Conservation (phyloP, 2,329 filamentous ascomycete genomes). For the Stagonosporopsis cucurbitacearum region DNA sequence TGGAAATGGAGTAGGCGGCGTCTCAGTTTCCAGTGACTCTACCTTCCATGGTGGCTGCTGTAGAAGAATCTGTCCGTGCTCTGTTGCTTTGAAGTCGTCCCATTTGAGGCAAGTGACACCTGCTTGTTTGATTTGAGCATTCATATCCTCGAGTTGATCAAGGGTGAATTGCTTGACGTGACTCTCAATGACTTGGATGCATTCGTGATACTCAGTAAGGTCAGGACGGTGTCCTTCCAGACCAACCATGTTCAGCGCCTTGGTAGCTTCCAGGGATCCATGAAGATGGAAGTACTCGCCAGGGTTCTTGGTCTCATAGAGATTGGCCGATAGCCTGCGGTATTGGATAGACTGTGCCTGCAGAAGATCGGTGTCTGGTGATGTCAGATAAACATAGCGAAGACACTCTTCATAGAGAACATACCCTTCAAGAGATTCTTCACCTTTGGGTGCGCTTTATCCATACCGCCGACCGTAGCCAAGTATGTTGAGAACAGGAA, state of each 20-base stretch:
- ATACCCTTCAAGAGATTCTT: conserved; percentile 55
- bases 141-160: conserved; percentile 52
- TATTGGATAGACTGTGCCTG: conserved; percentile 74
- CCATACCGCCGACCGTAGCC: conserved; percentile 61
- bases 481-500: conserved; percentile 67
- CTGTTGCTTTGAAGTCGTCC: conserved; percentile 49
- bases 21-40: conserved; percentile 57
- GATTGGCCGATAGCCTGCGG: conserved; percentile 73
- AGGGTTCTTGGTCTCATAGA: conserved; percentile 71
- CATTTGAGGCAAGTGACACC: conserved; percentile 52
- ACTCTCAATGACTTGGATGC: conserved; percentile 51
- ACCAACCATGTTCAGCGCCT: conserved; percentile 73
- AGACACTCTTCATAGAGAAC: conserved; percentile 1
- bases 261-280: conserved; percentile 74
- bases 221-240: conserved; percentile 67
- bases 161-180: conserved; percentile 50
- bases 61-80: conserved; percentile 51
- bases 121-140: conserved; percentile 50
- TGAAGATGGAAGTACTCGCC: conserved; percentile 79
- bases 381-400: conserved; percentile 17
- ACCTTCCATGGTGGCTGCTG: conserved; percentile 57
- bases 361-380: conserved; percentile 73
- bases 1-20: conserved; percentile 58
- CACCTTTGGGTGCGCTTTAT: conserved; percentile 51
- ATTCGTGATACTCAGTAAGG: conserved; percentile 57